phyloP scores from a whole-genome alignment of 352 stramenopile genomes.

The Thalassiosira delicatula region DNA sequence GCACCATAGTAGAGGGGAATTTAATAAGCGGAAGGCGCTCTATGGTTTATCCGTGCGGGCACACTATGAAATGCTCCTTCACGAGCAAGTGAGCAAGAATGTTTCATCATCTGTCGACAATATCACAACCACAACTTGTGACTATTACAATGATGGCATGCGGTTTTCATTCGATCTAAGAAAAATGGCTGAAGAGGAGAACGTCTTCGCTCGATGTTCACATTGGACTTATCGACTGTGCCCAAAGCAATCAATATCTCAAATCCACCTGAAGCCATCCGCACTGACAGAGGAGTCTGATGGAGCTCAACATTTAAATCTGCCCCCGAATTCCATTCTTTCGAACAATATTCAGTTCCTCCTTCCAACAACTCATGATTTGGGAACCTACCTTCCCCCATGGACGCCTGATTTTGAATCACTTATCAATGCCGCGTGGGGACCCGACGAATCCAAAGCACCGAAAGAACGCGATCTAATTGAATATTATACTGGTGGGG shows the following conservation, averaged over 20 bases:
- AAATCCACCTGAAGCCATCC: conserved; percentile 51
- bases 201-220: conserved; percentile 43
- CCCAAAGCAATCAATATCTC: conserved; percentile 38
- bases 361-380: conserved; percentile 32
- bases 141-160: conserved; percentile 63
- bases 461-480: conserved; percentile 12
- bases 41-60: conserved; percentile 56
- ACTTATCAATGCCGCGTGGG: conserved; percentile 33
- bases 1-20: conserved; percentile 4
- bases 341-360: conserved; percentile 52
- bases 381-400: conserved; percentile 49
- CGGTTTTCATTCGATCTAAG: conserved; percentile 28
- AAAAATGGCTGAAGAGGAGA: conserved; percentile 35
- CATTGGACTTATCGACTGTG: conserved; percentile 61
- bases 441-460: conserved; percentile 14
- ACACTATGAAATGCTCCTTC: conserved; percentile 51
- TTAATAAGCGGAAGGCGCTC: conserved; percentile 52
- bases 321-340: conserved; percentile 47
- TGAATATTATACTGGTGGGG: conserved; percentile 65
- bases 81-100: conserved; percentile 19
- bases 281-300: conserved; percentile 22
- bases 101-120: conserved; percentile 19
- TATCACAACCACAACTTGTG: not conserved
- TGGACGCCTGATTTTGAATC: conserved; percentile 34
- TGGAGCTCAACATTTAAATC: conserved; percentile 24